A percentile compares a stretch with the other conserved stretches of the same genome.
Conservation (phyloP, 345 rosid species). For the Pelargonium nanum region DNA sequence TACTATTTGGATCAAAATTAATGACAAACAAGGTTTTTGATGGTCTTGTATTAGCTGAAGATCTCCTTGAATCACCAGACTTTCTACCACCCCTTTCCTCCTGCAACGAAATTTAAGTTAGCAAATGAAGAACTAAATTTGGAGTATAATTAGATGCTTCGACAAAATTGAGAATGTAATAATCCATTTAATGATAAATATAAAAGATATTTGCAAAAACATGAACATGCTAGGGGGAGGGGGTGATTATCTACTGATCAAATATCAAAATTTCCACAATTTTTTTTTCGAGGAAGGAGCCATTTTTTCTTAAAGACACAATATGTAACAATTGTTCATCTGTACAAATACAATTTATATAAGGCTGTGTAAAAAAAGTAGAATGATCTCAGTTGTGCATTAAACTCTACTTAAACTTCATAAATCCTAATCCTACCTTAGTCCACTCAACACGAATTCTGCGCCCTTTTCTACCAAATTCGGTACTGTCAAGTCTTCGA, state of each 20-base stretch:
- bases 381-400: no score
- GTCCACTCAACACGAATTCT: conserved; percentile 98
- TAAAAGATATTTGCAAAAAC: background rate
- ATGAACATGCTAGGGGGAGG: no score
- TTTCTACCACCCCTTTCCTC: conserved; percentile 64
- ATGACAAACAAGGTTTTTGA: conserved; percentile 94
- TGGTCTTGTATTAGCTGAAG: conserved; percentile 49
- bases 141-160: background rate
- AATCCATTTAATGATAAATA: background rate
- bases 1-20: conserved; percentile 73
- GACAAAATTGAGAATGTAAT: background rate
- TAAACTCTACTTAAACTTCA: background rate
- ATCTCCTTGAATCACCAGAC: conserved; percentile 54
- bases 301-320: background rate
- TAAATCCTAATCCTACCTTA: conserved; percentile 32
- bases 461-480: conserved; percentile 86
- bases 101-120: conserved; percentile 22
- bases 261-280: background rate
- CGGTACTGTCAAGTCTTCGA: conserved; percentile 72
- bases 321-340: background rate
- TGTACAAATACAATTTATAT: background rate
- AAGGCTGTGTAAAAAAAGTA: background rate
- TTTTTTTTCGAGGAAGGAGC: background rate
- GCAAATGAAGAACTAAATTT: background rate
- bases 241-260: background rate